Conservation (phyloP, 2,329 filamentous ascomycete species). For the Monilinia aucupariae region DNA sequence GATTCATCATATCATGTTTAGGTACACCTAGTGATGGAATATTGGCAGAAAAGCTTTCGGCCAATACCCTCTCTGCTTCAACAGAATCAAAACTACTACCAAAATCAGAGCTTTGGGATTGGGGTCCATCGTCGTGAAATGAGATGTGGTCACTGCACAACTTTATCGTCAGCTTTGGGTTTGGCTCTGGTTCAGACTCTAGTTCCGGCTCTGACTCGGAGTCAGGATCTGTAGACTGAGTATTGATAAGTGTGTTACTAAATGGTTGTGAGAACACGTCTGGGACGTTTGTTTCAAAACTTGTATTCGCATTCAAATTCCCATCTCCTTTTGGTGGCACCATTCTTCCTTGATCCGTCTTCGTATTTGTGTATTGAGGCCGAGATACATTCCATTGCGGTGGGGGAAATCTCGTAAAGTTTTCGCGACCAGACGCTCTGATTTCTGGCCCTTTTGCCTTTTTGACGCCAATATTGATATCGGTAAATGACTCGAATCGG, state of each 20-base stretch:
- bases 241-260: conserved; percentile 1
- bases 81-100: conserved; percentile 6
- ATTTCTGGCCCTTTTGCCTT: neutral
- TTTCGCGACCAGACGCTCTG: neutral
- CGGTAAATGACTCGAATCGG: conserved; percentile 1
- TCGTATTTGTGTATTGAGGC: neutral
- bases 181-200: neutral
- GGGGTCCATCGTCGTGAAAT: neutral
- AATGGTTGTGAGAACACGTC: conserved; percentile 20
- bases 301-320: conserved; percentile 16
- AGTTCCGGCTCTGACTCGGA: conserved; percentile 8
- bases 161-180: neutral
- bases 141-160: neutral
- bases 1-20: neutral
- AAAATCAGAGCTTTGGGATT: conserved; percentile 5
- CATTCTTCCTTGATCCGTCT: neutral
- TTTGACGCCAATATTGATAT: neutral
- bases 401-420: neutral
- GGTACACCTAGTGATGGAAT: neutral
- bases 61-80: neutral
- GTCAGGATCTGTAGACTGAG: conserved; percentile 20
- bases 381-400: neutral
- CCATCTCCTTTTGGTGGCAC: neutral
- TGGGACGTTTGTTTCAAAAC: conserved; percentile 24
- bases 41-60: neutral